These are phyloP conservation scores for Syzygium malaccense DNA, from an alignment of 441 rosid genomes.

Conservation along the genomic window DNA sequence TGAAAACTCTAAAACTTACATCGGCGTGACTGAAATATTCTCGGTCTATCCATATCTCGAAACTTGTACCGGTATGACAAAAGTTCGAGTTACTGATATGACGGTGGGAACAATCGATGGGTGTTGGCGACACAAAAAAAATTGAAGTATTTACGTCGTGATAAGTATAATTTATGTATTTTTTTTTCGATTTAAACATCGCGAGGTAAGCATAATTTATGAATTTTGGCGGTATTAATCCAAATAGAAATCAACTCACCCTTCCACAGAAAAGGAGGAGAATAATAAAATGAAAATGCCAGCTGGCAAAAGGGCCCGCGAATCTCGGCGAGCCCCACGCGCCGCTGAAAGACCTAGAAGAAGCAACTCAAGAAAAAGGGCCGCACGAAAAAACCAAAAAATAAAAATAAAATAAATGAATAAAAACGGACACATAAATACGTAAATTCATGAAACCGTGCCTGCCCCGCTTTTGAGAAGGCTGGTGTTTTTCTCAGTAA, in stretches of 20 bases:
- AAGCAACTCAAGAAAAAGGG: neutral
- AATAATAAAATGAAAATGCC: neutral
- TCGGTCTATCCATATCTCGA: no score
- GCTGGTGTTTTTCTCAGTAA: neutral
- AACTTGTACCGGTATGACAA: neutral
- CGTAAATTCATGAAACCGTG: neutral
- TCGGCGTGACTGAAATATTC: no score
- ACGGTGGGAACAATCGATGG: neutral
- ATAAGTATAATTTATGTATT: neutral
- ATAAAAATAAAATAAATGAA: neutral
- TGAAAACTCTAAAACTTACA: neutral
- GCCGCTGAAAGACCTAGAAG: neutral
- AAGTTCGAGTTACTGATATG: neutral
- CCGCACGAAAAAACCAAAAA: accelerated
- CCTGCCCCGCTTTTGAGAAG: neutral
- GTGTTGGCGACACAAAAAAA: neutral
- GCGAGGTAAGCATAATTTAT: neutral
- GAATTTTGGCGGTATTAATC: neutral
- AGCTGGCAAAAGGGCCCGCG: neutral
- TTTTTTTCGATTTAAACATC: no score
- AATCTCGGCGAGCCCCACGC: neutral
- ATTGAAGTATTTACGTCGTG: neutral
- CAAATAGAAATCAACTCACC: neutral
- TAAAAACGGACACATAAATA: neutral
- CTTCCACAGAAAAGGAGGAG: neutral